Percentiles rank a stretch among this genome's conserved stretches.
Conservation (phyloP, 352 stramenopile genomes). For the Phytophthora boehmeriae region DNA sequence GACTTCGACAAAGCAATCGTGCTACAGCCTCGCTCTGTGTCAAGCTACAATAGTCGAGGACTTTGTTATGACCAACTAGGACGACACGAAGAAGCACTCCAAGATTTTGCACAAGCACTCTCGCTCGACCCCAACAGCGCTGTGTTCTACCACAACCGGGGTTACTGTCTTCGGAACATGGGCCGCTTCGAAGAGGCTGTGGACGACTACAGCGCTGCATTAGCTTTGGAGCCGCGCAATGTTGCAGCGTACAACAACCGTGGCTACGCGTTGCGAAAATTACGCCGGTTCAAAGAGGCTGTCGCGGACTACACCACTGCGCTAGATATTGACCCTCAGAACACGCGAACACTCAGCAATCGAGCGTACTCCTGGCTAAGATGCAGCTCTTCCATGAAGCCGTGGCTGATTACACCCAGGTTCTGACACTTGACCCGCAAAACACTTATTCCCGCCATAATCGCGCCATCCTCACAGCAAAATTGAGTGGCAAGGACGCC, state of each 20-base stretch:
- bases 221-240: constrained; percentile 71
- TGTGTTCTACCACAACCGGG: constrained; percentile 87
- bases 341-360: constrained; percentile 85
- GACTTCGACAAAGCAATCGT: constrained; percentile 75
- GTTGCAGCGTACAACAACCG: constrained; percentile 86
- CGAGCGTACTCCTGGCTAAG: constrained; percentile 87
- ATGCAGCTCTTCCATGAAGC: constrained; percentile 68
- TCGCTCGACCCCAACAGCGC: constrained; percentile 72
- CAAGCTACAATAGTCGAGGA: constrained; percentile 83
- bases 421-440: constrained; percentile 69
- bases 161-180: constrained; percentile 85
- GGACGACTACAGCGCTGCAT: constrained; percentile 66
- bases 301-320: constrained; percentile 80
- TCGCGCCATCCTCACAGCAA: constrained; percentile 79
- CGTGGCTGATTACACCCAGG: constrained; percentile 77
- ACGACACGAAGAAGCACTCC: constrained; percentile 61
- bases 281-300: constrained; percentile 65
- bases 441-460: constrained; percentile 90
- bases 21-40: constrained; percentile 61
- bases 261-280: constrained; percentile 84
- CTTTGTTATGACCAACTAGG: constrained; percentile 79
- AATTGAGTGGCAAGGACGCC: constrained; percentile 53
- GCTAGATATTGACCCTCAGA: constrained; percentile 71
- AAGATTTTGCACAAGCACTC: constrained; percentile 75
- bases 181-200: constrained; percentile 73